Evolutionary conservation across 495 filamentous ascomycete species (phyloP), one percentile per base, ranked within the genome.

Genomic region (Baudoinia panamericana): DNA sequence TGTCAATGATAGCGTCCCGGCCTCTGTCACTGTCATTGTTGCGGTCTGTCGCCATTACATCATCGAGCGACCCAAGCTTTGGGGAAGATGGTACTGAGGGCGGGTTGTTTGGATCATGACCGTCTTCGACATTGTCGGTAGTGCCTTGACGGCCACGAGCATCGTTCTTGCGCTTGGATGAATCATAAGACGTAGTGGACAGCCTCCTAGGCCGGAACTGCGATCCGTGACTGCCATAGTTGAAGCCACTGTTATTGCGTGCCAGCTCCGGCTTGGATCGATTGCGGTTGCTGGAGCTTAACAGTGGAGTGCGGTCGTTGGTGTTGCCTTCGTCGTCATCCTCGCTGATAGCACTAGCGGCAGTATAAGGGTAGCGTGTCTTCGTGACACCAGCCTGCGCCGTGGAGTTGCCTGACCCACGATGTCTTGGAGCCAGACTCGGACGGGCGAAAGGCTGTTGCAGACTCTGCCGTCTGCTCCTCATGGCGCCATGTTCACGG

Each of bases 61-160:
- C 86, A 32, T 83, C 80, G 67, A 82, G 72, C 35, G 71, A 55
- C 33, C 72, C 69, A 43, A 74, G 21, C 34, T 63, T 63, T 0
- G 90, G 90, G 15, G 82, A 80, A 4, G 72, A 75, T 0, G 90
- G 90, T 15, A 93, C 74, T 0, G 90, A 96, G 1, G 90, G 90
- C n/a, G 90, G 90, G 52, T 94, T 93, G 53, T 97, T 97, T 43
- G 96, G 72, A 71, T 93, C 79, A 57, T 85, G 62, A 27, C 63
- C 59, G 47, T 62, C 41, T 31, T 50, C 20, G 39, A 48, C 30
- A 41, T 56, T 28, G 48, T 58, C 23, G 50, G 49, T 24, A 33
- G 47, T 24, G 5, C 19, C 10, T n/a, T 35, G 24, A 17, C 42
- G 38, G 24, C 36, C 15, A 20, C 42, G 46, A 18, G 36, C 28